Evolutionary conservation across 805 yeast genomes (phyloP).

Genomic region (Ogataea pignaliae): DNA sequence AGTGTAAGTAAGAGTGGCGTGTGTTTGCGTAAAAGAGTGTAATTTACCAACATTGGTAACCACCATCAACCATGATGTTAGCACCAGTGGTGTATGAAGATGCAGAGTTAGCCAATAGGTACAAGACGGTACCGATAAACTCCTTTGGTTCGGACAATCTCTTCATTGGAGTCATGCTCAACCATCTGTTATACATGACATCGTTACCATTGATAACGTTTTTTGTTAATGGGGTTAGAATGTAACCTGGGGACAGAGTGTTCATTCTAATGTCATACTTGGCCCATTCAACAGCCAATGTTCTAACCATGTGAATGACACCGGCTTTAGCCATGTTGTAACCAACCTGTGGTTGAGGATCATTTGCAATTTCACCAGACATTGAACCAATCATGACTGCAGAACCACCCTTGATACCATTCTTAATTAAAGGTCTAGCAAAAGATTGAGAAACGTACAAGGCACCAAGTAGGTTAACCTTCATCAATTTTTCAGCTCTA

Average conservation of each 20-base stretch:
- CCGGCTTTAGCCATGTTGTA: conserved; percentile 87
- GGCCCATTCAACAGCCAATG: conserved; percentile 83
- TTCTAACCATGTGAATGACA: conserved; percentile 71
- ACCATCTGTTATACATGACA: conserved; percentile 67
- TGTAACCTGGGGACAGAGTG: conserved; percentile 77
- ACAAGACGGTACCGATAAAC: conserved; percentile 71
- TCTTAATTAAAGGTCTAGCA: conserved; percentile 61
- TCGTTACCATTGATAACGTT: conserved; percentile 59
- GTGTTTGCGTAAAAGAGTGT: no score
- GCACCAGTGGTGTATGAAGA: conserved; percentile 81
- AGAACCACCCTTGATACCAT: conserved; percentile 51
- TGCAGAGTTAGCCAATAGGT: conserved; percentile 67
- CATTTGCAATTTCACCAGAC: conserved; percentile 74
- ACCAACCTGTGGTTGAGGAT: conserved; percentile 75
- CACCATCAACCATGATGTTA: conserved; percentile 81
- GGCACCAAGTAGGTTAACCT: conserved; percentile 72
- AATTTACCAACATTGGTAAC: conserved; percentile 73
- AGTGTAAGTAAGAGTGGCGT: no score
- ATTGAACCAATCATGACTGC: conserved; percentile 70
- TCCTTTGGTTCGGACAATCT: conserved; percentile 86
- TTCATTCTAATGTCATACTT: conserved; percentile 70
- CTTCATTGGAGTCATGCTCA: conserved; percentile 65
- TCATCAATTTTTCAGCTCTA: conserved; percentile 62
- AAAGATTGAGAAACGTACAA: conserved; percentile 70
- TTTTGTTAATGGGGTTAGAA: conserved; percentile 72